A percentile compares a stretch with the other conserved stretches of the same genome.
phyloP scores from a whole-genome alignment of 1,139 yeast species.

The Sugiyamaella novakii region DNA sequence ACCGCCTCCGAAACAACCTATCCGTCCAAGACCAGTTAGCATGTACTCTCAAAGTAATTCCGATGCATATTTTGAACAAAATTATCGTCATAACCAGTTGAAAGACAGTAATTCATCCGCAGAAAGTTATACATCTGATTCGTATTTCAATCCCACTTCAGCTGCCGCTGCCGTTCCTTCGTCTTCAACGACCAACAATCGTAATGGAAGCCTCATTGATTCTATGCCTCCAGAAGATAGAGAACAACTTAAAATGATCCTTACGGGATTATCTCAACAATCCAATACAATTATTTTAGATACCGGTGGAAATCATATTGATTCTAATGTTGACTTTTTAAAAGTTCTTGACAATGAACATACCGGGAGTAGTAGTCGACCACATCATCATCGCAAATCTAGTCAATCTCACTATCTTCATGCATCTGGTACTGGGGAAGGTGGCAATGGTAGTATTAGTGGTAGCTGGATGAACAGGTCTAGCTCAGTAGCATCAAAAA shows the following conservation, averaged over 20 bases:
- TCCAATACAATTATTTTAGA: slow-evolving; percentile 42
- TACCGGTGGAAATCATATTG: slow-evolving; percentile 41
- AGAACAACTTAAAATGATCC: slow-evolving; percentile 39
- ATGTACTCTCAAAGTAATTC: slow-evolving; percentile 20
- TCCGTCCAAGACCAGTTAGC: slow-evolving; percentile 23
- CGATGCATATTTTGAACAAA: slow-evolving; percentile 7
- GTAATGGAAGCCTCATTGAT: slow-evolving; percentile 22
- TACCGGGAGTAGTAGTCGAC: slow-evolving; percentile 22
- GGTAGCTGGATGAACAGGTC: slow-evolving; percentile 23
- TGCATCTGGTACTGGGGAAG: slow-evolving; percentile 23
- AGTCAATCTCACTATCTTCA: slow-evolving; percentile 18
- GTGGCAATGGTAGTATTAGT: neutral
- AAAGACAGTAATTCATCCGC: neutral
- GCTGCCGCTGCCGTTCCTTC: neutral
- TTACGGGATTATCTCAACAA: slow-evolving; percentile 43
- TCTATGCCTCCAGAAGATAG: slow-evolving; percentile 33
- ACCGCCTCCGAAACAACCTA: slow-evolving; percentile 5
- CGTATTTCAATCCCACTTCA: neutral
- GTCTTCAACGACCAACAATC: neutral
- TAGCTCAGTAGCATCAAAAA: slow-evolving; percentile 23
- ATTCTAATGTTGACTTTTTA: slow-evolving; percentile 61
- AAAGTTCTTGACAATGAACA: slow-evolving; percentile 51
- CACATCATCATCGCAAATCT: slow-evolving; percentile 19
- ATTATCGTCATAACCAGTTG: neutral
- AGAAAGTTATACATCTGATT: neutral